Conservation (phyloP, 192 early-diverging fungal genomes). For the Entomortierella beljakovae region DNA sequence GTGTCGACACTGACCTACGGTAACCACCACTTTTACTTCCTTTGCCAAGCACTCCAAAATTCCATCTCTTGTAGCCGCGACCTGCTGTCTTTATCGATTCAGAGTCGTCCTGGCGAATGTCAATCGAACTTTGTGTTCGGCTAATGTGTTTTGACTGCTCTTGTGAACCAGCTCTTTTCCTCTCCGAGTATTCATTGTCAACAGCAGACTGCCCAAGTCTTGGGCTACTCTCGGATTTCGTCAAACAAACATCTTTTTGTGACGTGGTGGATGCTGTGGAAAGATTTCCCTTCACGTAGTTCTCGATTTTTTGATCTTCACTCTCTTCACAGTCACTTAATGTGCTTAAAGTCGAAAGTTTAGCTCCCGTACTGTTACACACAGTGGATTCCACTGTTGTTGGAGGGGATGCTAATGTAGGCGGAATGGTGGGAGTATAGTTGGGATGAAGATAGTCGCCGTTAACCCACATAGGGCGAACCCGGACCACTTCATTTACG, state of each 20-base stretch:
- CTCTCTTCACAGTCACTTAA: slow-evolving; percentile 7
- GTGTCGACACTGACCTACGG: slow-evolving; percentile 35
- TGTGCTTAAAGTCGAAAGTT: no score
- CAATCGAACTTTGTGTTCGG: slow-evolving; percentile 27
- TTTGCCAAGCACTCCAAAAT: background rate
- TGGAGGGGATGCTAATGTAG: background rate
- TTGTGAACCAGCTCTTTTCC: background rate
- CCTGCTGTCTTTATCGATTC: background rate
- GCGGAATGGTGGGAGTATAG: slow-evolving; percentile 18
- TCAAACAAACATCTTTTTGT: no score
- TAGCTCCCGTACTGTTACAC: background rate
- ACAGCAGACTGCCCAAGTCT: no score
- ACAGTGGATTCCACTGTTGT: background rate
- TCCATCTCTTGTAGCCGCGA: slow-evolving; percentile 26
- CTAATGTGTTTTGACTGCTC: background rate
- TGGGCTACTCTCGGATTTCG: slow-evolving; percentile 8
- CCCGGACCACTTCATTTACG: slow-evolving; percentile 44
- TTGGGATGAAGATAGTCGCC: slow-evolving; percentile 38
- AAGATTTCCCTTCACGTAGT: no score
- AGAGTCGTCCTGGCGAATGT: slow-evolving; percentile 9
- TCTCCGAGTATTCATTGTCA: background rate
- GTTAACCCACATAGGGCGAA: slow-evolving; percentile 51
- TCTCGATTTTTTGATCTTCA: background rate
- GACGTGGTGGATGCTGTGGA: no score
- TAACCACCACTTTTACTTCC: slow-evolving; percentile 8